Conservation (phyloP, 441 rosid genomes). For the Erysimum pusillum region DNA sequence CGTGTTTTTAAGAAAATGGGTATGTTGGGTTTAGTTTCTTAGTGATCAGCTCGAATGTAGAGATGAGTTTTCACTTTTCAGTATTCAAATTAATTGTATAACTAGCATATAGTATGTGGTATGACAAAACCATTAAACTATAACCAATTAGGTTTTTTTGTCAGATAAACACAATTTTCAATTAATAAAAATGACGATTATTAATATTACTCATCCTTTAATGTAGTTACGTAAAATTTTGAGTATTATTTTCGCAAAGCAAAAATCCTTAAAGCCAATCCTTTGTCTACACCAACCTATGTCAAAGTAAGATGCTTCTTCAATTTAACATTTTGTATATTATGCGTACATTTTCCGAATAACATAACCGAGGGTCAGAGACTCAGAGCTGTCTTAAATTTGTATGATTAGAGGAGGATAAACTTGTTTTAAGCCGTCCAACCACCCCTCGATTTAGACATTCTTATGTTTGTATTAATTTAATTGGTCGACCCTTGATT, state of each 20-base stretch:
- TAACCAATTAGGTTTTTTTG: no score
- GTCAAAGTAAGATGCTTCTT: slow-evolving; percentile 31
- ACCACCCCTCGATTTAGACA: slow-evolving; percentile 34
- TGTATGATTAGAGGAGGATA: slow-evolving; percentile 43
- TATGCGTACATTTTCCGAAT: slow-evolving; percentile 11
- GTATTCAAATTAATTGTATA: no score
- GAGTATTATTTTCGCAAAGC: slow-evolving; percentile 6
- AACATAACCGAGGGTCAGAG: slow-evolving; percentile 19
- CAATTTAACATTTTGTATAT: slow-evolving; percentile 21
- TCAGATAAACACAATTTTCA: no score
- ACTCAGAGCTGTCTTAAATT: slow-evolving; percentile 39
- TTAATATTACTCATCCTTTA: background rate
- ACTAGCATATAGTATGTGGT: no score
- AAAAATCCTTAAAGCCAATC: slow-evolving; percentile 25
- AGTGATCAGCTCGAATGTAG: background rate
- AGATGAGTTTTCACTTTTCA: background rate
- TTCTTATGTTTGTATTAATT: slow-evolving; percentile 28
- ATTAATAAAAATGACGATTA: background rate
- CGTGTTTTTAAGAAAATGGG: no score
- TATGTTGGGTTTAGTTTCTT: background rate
- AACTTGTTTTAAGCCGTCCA: slow-evolving; percentile 47
- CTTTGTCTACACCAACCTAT: slow-evolving; percentile 12
- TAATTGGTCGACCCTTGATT: slow-evolving; percentile 15
- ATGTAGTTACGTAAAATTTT: background rate
- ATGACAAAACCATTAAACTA: no score